Evolutionary conservation across 1,139 yeast genomes (phyloP).

Genomic region (Hanseniaspora uvarum): DNA sequence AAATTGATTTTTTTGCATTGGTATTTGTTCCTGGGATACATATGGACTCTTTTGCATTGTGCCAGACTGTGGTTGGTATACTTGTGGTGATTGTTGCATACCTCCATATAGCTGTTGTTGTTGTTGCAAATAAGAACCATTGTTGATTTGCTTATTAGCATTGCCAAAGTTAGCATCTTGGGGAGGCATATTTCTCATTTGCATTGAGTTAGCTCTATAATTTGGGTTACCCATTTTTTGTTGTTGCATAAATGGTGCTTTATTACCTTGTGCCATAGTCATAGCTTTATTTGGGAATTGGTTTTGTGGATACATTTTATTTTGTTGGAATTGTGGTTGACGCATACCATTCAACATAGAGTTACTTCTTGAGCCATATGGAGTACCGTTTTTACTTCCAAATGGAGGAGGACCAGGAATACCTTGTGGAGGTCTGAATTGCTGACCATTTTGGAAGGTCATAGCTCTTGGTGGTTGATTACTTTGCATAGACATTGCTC

Average conservation of each 20-base stretch:
- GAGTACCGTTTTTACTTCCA: conserved; percentile 10
- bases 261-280: conserved; percentile 21
- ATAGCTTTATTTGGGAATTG: conserved; percentile 22
- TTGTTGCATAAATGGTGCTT: conserved; percentile 17
- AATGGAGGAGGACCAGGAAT: conserved; percentile 23
- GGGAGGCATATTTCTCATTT: conserved; percentile 16
- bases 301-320: conserved; percentile 14
- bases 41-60: background rate
- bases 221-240: conserved; percentile 1
- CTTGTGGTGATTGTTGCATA: background rate
- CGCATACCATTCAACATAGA: conserved; percentile 24
- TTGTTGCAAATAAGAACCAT: conserved; percentile 3
- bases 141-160: background rate
- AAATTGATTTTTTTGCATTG: background rate
- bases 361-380: conserved; percentile 23
- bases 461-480: conserved; percentile 41
- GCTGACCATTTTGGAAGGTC: conserved; percentile 35
- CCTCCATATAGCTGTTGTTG: conserved; percentile 9
- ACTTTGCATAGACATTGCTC: conserved; percentile 22
- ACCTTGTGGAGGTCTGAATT: conserved; percentile 10
- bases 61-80: background rate
- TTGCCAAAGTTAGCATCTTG: background rate
- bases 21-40: background rate
- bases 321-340: background rate
- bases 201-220: conserved; percentile 21